phyloP scores from a whole-genome alignment of 1,139 yeast species.

The Pneumocystis wakefieldiae region DNA sequence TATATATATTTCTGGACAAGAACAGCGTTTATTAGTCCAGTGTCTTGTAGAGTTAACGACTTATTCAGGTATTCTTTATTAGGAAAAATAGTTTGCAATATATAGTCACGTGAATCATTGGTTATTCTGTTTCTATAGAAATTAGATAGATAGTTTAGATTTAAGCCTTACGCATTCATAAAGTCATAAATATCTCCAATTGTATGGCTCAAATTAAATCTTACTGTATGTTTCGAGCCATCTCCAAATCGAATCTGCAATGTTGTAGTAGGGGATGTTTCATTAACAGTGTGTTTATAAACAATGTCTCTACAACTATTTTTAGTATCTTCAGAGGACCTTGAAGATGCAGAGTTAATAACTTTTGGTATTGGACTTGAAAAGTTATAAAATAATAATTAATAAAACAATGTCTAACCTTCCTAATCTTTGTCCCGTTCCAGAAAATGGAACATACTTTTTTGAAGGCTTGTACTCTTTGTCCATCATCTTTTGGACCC shows the following conservation, averaged over 20 bases:
- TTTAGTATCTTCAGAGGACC: conserved; percentile 15
- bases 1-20: conserved; percentile 67
- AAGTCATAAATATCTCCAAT: conserved; percentile 57
- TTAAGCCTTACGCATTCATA: conserved; percentile 37
- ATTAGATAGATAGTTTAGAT: conserved; percentile 18
- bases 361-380: conserved; percentile 18
- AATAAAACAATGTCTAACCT: conserved; percentile 23
- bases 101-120: conserved; percentile 32
- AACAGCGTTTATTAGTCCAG: conserved; percentile 71
- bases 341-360: conserved; percentile 15
- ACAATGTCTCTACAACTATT: conserved; percentile 6
- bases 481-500: conserved; percentile 63
- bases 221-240: conserved; percentile 54
- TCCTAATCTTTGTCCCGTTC: conserved; percentile 80
- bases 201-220: conserved; percentile 50
- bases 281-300: conserved; percentile 10
- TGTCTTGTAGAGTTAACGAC: conserved; percentile 47
- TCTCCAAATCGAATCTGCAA: conserved; percentile 77
- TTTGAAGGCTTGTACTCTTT: conserved; percentile 64
- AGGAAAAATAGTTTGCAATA: conserved; percentile 72
- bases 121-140: neutral
- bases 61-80: conserved; percentile 53
- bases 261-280: conserved; percentile 24
- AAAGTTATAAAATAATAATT: conserved; percentile 23
- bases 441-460: conserved; percentile 56